Evolutionary conservation across 805 yeast species (phyloP).

Genomic region (Kuraishia floccosa): DNA sequence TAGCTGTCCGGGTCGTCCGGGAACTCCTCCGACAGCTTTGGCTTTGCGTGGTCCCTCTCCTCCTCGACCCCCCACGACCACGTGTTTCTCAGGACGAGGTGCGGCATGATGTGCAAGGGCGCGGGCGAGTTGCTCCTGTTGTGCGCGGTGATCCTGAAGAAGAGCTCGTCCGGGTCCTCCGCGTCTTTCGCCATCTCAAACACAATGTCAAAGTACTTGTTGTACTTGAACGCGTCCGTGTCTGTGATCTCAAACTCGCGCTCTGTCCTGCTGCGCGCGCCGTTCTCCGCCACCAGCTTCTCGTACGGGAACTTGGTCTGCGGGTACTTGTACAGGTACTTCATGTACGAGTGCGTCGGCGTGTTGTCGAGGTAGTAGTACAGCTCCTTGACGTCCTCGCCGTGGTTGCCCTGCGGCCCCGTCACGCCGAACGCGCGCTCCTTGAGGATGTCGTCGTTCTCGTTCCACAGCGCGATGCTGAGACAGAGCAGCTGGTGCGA

Average conservation of each 20-base stretch:
- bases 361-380: slow-evolving; percentile 84
- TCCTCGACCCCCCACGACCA: slow-evolving; percentile 84
- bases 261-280: slow-evolving; percentile 52
- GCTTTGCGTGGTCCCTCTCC: slow-evolving; percentile 32
- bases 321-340: slow-evolving; percentile 88
- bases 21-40: slow-evolving; percentile 28
- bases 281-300: slow-evolving; percentile 57
- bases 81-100: slow-evolving; percentile 73
- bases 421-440: slow-evolving; percentile 84
- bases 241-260: slow-evolving; percentile 77
- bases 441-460: slow-evolving; percentile 71
- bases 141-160: slow-evolving; percentile 79
- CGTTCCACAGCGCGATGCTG: slow-evolving; percentile 88
- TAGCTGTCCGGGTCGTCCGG: slow-evolving; percentile 27
- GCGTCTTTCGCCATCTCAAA: slow-evolving; percentile 86
- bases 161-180: slow-evolving; percentile 68
- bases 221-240: slow-evolving; percentile 60
- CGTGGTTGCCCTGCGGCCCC: slow-evolving; percentile 91
- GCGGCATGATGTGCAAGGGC: slow-evolving; percentile 83
- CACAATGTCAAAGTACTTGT: slow-evolving; percentile 76
- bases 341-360: slow-evolving; percentile 89
- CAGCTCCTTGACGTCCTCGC: slow-evolving; percentile 86
- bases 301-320: slow-evolving; percentile 76
- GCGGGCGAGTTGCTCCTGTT: slow-evolving; percentile 77
- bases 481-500: slow-evolving; percentile 68